Evolutionary conservation across 2,329 filamentous ascomycete genomes (phyloP).

Genomic region (Colletotrichum limetticola): DNA sequence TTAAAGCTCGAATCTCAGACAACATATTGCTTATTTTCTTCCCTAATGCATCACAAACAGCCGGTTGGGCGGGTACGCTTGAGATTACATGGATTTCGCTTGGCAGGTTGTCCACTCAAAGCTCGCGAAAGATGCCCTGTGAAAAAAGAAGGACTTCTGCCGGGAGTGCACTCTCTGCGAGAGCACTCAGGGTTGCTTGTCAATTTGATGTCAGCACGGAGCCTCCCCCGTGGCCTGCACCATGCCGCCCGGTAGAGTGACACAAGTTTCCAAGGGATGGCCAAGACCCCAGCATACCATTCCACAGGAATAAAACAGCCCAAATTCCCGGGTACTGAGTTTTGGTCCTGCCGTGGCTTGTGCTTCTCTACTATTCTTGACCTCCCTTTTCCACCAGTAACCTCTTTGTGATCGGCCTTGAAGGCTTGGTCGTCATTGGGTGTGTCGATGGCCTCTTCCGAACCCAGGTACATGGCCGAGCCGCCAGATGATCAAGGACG

Average conservation of each 20-base stretch:
- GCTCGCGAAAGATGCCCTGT: not conserved
- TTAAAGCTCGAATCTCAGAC: not conserved
- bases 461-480: conserved; percentile 26
- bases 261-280: not conserved
- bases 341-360: not conserved
- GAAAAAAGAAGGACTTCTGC: not conserved
- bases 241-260: not conserved
- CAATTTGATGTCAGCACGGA: not conserved
- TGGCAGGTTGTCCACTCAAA: not conserved
- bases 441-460: conserved; percentile 11
- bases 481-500: conserved; percentile 17
- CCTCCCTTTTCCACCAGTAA: not conserved
- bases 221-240: not conserved
- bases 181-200: not conserved
- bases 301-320: not conserved
- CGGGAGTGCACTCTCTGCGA: not conserved
- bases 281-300: not conserved
- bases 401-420: not conserved
- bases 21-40: conserved; percentile 15
- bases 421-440: not conserved
- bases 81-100: not conserved
- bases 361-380: not conserved
- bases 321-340: not conserved
- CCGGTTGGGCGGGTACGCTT: not conserved
- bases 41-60: not conserved